Evolutionary conservation across 805 yeast genomes (phyloP).

Genomic region (Millerago galiae): DNA sequence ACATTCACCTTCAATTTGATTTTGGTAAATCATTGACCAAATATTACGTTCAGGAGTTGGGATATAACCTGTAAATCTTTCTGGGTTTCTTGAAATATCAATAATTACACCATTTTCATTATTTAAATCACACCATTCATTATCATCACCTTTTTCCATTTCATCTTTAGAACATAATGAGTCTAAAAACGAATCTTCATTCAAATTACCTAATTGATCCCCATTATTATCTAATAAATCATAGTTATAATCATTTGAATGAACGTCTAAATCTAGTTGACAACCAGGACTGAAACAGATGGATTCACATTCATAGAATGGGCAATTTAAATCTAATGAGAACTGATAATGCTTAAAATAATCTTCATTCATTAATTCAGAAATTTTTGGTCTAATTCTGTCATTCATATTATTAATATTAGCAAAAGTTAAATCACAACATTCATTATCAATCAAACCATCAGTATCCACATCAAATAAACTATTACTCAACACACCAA

Average conservation of each 20-base stretch:
- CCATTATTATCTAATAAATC: conserved; percentile 21
- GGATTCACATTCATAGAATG: conserved; percentile 69
- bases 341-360: conserved; percentile 71
- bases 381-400: conserved; percentile 49
- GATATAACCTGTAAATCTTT: conserved; percentile 92
- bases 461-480: conserved; percentile 16
- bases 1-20: conserved; percentile 55
- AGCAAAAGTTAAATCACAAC: conserved; percentile 35
- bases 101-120: conserved; percentile 74
- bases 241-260: conserved; percentile 21
- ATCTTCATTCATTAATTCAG: conserved; percentile 57
- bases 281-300: conserved; percentile 26
- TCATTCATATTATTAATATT: conserved; percentile 48
- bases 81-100: conserved; percentile 83
- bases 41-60: conserved; percentile 89
- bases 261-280: conserved; percentile 25
- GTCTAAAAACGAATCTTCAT: conserved; percentile 31
- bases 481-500: neutral
- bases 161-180: conserved; percentile 28
- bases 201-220: conserved; percentile 41
- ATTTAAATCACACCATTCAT: conserved; percentile 67
- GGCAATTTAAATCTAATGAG: conserved; percentile 78
- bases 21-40: conserved; percentile 89
- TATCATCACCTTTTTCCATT: conserved; percentile 32
- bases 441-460: conserved; percentile 16